Evolutionary conservation across 164 flowering plant genomes (phyloP).

Genomic region (Aristolochia californica): DNA sequence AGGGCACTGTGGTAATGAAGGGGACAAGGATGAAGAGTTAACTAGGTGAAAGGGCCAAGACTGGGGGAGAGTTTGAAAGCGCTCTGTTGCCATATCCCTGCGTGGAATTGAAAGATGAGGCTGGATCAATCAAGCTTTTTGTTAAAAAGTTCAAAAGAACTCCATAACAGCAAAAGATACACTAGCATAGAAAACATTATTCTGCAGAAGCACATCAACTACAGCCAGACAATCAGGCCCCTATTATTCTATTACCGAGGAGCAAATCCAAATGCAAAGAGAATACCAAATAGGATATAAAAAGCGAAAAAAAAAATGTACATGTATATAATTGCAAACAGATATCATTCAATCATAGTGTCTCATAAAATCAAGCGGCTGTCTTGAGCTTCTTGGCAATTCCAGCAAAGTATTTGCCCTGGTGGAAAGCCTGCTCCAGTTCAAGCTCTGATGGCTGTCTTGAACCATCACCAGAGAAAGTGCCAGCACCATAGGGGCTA

Average conservation of each 20-base stretch:
- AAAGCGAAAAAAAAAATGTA: constrained; percentile 6
- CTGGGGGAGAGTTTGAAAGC: too few species aligned
- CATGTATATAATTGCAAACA: constrained; percentile 14
- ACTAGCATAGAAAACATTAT: too few species aligned
- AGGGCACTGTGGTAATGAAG: too few species aligned
- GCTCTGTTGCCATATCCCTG: too few species aligned
- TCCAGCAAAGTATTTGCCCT: constrained; percentile 66
- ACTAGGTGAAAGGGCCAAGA: too few species aligned
- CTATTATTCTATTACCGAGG: constrained; percentile 5
- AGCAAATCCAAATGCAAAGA: constrained; percentile 9
- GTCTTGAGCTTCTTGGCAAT: constrained; percentile 73
- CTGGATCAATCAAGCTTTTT: too few species aligned
- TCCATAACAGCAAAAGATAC: too few species aligned
- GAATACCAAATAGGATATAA: too few species aligned
- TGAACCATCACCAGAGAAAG: constrained; percentile 84
- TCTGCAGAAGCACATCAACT: too few species aligned
- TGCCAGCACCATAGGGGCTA: constrained; percentile 87
- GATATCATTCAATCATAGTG: not conserved
- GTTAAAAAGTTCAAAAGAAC: too few species aligned
- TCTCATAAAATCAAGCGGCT: constrained; percentile 26
- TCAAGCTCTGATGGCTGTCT: constrained; percentile 72
- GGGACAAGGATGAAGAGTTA: too few species aligned
- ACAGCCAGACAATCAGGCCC: not conserved
- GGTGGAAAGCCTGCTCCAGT: constrained; percentile 72
- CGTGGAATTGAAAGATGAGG: too few species aligned